These are phyloP conservation scores for Metrosideros polymorpha DNA, from an alignment of 441 rosid genomes.

Conservation along the genomic window DNA sequence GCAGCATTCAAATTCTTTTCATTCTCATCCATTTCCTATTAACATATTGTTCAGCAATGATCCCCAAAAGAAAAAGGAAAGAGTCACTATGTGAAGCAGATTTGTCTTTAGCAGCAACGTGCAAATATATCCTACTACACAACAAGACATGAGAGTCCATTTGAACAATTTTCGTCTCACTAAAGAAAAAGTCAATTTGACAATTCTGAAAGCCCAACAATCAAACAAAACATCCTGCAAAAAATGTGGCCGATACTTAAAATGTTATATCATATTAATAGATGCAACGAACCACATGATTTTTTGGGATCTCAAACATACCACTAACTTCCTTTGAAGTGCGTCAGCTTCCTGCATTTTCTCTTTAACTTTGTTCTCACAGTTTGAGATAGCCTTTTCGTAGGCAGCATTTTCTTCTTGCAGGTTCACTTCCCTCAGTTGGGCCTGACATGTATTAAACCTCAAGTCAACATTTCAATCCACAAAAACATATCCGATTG, in stretches of 20 bases:
- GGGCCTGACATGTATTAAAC: constrained; percentile 31
- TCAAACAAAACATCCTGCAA: background rate
- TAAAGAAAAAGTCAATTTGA: background rate
- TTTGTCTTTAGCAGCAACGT: background rate
- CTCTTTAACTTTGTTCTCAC: constrained; percentile 60
- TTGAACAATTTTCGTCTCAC: background rate
- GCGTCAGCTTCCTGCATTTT: constrained; percentile 54
- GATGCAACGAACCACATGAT: background rate
- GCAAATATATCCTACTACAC: background rate
- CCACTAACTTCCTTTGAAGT: constrained; percentile 53
- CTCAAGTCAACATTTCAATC: background rate
- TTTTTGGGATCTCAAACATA: constrained; percentile 11
- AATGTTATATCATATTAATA: background rate
- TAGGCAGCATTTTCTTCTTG: constrained; percentile 67
- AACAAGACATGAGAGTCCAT: background rate
- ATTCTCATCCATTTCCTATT: constrained; percentile 60
- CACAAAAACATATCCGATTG: background rate
- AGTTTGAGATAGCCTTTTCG: constrained; percentile 63
- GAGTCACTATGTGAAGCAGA: background rate
- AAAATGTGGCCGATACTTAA: background rate
- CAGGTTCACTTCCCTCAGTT: constrained; percentile 67
- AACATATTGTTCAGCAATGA: background rate
- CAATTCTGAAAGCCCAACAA: background rate
- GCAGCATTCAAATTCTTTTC: constrained; percentile 41
- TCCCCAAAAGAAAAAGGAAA: background rate